phyloP scores from a whole-genome alignment of 257 asterid genomes.

The Solanum pimpinellifolium region DNA sequence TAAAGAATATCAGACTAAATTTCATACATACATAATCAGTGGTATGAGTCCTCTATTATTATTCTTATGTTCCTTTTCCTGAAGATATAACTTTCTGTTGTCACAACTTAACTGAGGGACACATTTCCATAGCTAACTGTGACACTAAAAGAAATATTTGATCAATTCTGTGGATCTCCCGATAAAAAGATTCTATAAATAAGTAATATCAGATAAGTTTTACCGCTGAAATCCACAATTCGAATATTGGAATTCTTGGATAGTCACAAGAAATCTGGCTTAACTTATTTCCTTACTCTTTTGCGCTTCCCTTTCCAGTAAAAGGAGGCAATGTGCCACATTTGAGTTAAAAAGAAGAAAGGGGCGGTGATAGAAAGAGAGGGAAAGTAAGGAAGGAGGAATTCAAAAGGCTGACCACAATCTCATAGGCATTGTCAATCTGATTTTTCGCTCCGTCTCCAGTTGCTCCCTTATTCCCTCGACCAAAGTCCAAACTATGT shows the following conservation, averaged over 20 bases:
- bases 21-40: constrained; percentile 27
- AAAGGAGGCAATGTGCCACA: background rate
- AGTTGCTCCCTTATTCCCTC: background rate
- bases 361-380: background rate
- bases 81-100: background rate
- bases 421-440: background rate
- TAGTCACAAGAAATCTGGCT: background rate
- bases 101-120: background rate
- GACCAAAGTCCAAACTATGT: background rate
- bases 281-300: background rate
- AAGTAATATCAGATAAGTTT: background rate
- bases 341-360: background rate
- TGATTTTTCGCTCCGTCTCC: background rate
- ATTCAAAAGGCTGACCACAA: background rate
- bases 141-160: background rate
- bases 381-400: background rate
- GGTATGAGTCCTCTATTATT: constrained; percentile 32
- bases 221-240: background rate
- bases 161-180: background rate
- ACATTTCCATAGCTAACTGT: background rate
- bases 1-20: constrained; percentile 44
- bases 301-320: background rate
- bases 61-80: background rate
- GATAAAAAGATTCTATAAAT: background rate
- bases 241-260: background rate